Base-by-base conservation (phyloP, 2,329 filamentous ascomycete species). In the Shiraia sp. region DNA sequence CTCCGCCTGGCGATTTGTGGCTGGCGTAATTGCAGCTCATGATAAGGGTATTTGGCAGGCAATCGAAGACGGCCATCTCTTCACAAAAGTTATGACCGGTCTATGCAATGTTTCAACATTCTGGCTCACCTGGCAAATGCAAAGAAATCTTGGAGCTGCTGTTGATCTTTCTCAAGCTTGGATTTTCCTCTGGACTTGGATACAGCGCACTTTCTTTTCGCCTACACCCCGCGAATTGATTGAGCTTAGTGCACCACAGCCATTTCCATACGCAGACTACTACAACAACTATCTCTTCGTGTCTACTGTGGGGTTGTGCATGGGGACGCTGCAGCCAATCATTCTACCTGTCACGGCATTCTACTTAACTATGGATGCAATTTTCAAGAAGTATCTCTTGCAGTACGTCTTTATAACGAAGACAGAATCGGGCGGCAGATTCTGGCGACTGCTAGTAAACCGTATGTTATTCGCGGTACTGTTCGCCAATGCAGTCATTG, bases 251-350 rank as follows among this genome's bases (percentile, higher is more conserved):
- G 92, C 93, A 1, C 93, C 93, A 1, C 90, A 88, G 8, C 78
- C 88, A 0, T 96, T 99, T 66, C 90, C 96, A 52, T 97, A 96
- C 61, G 90, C 92, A 44, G 90, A 85, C 55, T 96, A 97, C 72
- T 97, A 96, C 79, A 97, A 96, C 71, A 96, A 95, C 68, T 96
- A 96, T 68, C 77, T 97, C 22, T 97, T 88, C 73, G 96, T 97
- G 70, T 77, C 86, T 15, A 96, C 91, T 0, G 87, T 96, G 16
- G 87, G 89, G 0, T 77, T 97, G 10, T 89, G 84, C 57, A 96
- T 92, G 63, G 84, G 86, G 1, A 83, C 84, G 2, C 78, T 97
- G 32, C 92, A 96, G 68, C 93, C 93, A 0, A 78, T 97, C 24
- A 86, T 95, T 3, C 78, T 99, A 6, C 86, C 88, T 0, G 86